Evolutionary conservation across 345 rosid species (phyloP), one percentile per base, ranked within the genome.

Genomic region (Bruguiera parviflora): DNA sequence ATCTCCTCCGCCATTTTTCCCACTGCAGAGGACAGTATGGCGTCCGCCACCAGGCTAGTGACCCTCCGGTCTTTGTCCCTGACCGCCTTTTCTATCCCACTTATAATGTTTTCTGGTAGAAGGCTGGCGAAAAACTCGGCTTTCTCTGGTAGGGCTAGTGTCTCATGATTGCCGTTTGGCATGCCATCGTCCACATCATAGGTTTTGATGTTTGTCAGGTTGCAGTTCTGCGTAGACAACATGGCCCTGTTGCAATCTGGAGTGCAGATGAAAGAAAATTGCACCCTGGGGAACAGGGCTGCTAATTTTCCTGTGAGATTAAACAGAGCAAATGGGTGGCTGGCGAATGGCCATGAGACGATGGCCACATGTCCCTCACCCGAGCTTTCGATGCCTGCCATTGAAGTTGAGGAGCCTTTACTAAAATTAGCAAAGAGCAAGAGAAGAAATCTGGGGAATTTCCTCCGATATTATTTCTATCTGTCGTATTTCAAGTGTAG

Each of bases 221-320:
- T 7, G 21, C 19, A 20, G 49, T 43, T 56, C 24, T 20, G n/a
- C 7, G 35, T 2, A 0, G 71, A 58, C 1, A 46, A 58, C 18
- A 46, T 11, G 29, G 2, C 2, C 0, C 9, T 24, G 63, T 68
- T 68, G 47, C 55, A 56, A 27, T 9, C 43, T 37, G 37, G 5
- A 55, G 29, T 4, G 19, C 11, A 7, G 31, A 67, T 24, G 71
- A 68, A 68, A 56, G 71, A 68, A 24, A 68, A 58, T 6, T 37
- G 53, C 5, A 28, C 11, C 46, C 28, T 19, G 3, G 64, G 64
- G 28, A 64, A 46, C 11, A 32, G 16, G 11, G 19, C 27, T 25
- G 71, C 71, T 46, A 68, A 10, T 21, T 68, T 68, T 20, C 0
- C 3, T 3, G 25, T 22, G n/a, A 67, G 47, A 22, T 57, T 35